A percentile compares a stretch with the other conserved stretches of the same genome.
These are phyloP conservation scores for Talaromyces adpressus DNA, from an alignment of 495 filamentous ascomycete genomes.

Conservation along the genomic window DNA sequence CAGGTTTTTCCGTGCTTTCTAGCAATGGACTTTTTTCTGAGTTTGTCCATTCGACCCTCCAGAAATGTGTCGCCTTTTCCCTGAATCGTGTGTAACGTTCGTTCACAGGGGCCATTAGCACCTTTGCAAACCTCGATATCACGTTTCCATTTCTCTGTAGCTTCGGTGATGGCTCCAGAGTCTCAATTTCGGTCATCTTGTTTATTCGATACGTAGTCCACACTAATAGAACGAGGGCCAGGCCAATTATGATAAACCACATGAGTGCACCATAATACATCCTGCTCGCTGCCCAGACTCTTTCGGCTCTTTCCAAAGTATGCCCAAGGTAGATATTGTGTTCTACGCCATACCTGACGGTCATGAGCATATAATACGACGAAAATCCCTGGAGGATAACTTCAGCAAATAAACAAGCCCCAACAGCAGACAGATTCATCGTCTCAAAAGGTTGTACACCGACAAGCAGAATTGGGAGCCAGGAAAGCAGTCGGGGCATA, in stretches of 20 bases:
- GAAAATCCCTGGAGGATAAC: not conserved
- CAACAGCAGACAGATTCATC: not conserved
- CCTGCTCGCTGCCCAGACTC: not conserved
- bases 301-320: not conserved
- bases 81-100: not conserved
- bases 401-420: not conserved
- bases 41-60: not conserved
- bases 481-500: not conserved
- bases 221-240: not conserved
- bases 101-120: not conserved
- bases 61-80: not conserved
- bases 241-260: not conserved
- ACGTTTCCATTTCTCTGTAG: not conserved
- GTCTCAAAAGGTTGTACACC: not conserved
- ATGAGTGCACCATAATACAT: not conserved
- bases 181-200: not conserved
- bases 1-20: not conserved
- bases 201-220: not conserved
- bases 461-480: not conserved
- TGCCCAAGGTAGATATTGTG: not conserved
- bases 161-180: not conserved
- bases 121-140: not conserved
- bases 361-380: not conserved
- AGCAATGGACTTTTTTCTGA: not conserved
- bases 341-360: not conserved